Percentiles rank a stretch among this genome's conserved stretches.
These are phyloP conservation scores for Linnemannia schmuckeri DNA, from an alignment of 192 early-diverging fungal species.

Conservation along the genomic window DNA sequence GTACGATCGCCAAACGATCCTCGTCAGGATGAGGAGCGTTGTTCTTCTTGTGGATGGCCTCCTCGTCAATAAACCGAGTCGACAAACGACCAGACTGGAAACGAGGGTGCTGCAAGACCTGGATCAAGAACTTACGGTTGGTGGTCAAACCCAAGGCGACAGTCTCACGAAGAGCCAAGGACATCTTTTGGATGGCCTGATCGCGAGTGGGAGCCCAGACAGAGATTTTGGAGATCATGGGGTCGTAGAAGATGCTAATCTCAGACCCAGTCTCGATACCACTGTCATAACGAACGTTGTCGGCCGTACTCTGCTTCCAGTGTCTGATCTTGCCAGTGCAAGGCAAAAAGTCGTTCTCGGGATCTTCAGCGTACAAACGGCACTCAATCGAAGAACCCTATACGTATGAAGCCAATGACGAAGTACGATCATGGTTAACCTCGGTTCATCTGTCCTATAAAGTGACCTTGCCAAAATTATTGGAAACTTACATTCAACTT, in stretches of 20 bases:
- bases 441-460: neutral
- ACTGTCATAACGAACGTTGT: constrained; percentile 64
- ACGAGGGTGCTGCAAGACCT: constrained; percentile 61
- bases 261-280: constrained; percentile 66
- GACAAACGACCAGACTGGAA: constrained; percentile 64
- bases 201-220: constrained; percentile 70
- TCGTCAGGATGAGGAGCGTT: constrained; percentile 26
- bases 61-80: constrained; percentile 62
- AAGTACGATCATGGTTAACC: neutral
- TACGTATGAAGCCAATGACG: neutral
- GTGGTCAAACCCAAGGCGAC: constrained; percentile 69
- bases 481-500: constrained; percentile 31
- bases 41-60: constrained; percentile 51
- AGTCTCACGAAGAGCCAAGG: constrained; percentile 56
- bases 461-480: neutral
- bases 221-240: constrained; percentile 73
- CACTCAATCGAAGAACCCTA: constrained; percentile 71
- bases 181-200: constrained; percentile 63
- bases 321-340: constrained; percentile 67
- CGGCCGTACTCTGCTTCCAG: constrained; percentile 59
- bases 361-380: constrained; percentile 73
- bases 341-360: constrained; percentile 70
- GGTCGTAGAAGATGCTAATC: constrained; percentile 71
- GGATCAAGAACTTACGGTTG: constrained; percentile 68
- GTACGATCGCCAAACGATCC: constrained; percentile 55